These are phyloP conservation scores for Ambrosia hybrid DNA, from an alignment of 140 eudicot genomes.

Conservation along the genomic window DNA sequence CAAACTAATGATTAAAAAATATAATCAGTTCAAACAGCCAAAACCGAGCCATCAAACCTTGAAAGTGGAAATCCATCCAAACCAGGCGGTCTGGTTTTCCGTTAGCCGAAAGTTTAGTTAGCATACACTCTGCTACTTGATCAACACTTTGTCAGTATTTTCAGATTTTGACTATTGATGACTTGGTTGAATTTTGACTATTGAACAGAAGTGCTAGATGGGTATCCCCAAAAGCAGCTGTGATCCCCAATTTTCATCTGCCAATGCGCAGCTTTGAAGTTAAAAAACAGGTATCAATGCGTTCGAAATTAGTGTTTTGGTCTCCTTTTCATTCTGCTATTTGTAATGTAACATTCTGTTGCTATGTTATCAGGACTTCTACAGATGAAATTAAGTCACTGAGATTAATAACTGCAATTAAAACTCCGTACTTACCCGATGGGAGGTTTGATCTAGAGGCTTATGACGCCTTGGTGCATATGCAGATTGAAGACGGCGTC, in stretches of 20 bases:
- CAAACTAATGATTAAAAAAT: background rate
- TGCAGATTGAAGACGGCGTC: constrained; percentile 66
- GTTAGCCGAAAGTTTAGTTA: background rate
- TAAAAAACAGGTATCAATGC: constrained; percentile 42
- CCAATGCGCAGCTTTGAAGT: constrained; percentile 60
- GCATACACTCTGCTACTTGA: background rate
- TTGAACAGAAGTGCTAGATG: constrained; percentile 30
- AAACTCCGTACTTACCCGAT: constrained; percentile 83
- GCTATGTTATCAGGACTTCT: constrained; percentile 59
- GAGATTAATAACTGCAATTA: constrained; percentile 73
- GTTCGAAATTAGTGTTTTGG: background rate
- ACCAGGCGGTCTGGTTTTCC: background rate
- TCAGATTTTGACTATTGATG: background rate
- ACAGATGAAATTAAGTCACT: constrained; percentile 70
- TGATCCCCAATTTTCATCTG: constrained; percentile 46
- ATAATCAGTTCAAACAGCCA: background rate
- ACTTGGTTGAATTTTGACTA: background rate
- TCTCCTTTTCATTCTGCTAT: background rate
- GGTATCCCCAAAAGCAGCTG: constrained; percentile 51
- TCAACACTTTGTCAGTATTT: background rate
- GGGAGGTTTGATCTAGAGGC: constrained; percentile 86
- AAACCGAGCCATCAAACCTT: background rate
- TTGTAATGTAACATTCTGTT: background rate
- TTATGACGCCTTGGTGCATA: constrained; percentile 69
- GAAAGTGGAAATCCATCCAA: background rate